Percentiles rank a stretch among this genome's conserved stretches.
These are phyloP conservation scores for Magnolia officinalis DNA, from an alignment of 164 flowering plant species.

Conservation along the genomic window DNA sequence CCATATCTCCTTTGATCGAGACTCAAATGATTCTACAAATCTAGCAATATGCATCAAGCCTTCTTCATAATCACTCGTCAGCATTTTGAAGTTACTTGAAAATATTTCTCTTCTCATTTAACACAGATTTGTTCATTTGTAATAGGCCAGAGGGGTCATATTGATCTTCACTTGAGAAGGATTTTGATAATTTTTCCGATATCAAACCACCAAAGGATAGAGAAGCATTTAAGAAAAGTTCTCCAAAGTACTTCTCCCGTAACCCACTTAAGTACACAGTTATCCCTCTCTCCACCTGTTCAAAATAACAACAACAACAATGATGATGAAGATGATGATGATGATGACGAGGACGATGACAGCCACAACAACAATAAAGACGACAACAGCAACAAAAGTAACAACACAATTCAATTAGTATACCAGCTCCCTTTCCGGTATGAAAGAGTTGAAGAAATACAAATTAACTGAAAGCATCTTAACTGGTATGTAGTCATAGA, in stretches of 20 bases:
- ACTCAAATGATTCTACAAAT: constrained; percentile 91
- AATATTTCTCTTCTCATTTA: constrained; percentile 22
- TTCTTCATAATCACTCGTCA: constrained; percentile 47
- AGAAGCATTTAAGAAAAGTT: constrained; percentile 84
- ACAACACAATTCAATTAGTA: no score
- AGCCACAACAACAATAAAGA: no score
- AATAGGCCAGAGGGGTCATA: constrained; percentile 15
- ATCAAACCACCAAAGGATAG: constrained; percentile 33
- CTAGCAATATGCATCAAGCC: constrained; percentile 93
- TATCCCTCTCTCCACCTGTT: constrained; percentile 90
- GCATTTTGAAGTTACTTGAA: constrained; percentile 8
- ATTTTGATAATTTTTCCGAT: constrained; percentile 22
- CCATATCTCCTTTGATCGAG: constrained; percentile 91
- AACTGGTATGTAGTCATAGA: no score
- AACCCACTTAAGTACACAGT: constrained; percentile 86
- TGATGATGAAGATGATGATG: not conserved
- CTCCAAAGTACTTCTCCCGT: constrained; percentile 93
- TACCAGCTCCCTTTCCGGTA: no score
- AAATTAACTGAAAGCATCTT: no score
- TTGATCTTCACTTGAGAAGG: constrained; percentile 14
- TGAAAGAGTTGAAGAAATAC: no score
- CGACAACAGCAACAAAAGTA: no score
- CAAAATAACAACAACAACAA: not conserved
- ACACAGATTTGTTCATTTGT: constrained; percentile 22
- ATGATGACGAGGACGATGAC: no score